These are phyloP conservation scores for Rhizopogon vinicolor DNA, from an alignment of 768 basidiomycete species.

Conservation along the genomic window DNA sequence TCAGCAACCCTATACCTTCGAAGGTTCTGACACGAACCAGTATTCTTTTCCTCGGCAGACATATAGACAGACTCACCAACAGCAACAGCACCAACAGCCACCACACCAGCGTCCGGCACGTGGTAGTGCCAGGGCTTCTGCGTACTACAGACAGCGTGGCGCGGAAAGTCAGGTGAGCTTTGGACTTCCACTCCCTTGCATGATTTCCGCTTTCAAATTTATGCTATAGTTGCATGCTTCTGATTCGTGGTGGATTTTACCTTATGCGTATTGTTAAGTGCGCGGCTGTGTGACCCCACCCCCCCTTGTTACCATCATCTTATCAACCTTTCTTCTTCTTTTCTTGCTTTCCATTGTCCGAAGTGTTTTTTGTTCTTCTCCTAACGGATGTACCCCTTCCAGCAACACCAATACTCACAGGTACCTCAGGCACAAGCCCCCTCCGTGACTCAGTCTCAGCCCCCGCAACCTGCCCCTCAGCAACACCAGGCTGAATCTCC, in stretches of 20 bases:
- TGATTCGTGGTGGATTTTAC: not conserved
- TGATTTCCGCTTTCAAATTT: not conserved
- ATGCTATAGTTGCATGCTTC: too few species aligned
- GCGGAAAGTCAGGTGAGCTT: not conserved
- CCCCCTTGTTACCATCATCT: not conserved
- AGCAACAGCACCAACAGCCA: slow-evolving; percentile 7
- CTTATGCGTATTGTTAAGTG: too few species aligned
- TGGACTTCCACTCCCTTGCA: too few species aligned
- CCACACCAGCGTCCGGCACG: slow-evolving; percentile 11
- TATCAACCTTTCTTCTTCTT: slow-evolving; percentile 1
- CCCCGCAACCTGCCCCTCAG: not conserved
- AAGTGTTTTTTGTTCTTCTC: not conserved
- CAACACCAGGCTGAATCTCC: slow-evolving; percentile 14
- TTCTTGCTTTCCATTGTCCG: not conserved
- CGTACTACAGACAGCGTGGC: not conserved
- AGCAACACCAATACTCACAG: slow-evolving; percentile 23
- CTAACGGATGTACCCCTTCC: slow-evolving; percentile 24
- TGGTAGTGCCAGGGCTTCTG: not conserved
- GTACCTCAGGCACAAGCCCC: slow-evolving; percentile 13
- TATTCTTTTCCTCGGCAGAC: not conserved
- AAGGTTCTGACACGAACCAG: not conserved
- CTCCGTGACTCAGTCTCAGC: not conserved
- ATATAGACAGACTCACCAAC: not conserved
- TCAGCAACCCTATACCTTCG: slow-evolving; percentile 1
- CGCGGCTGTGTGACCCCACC: not conserved